Evolutionary conservation across 2,329 filamentous ascomycete genomes (phyloP), one percentile per base, ranked within the genome.

Genomic region (Scorias spongiosa): DNA sequence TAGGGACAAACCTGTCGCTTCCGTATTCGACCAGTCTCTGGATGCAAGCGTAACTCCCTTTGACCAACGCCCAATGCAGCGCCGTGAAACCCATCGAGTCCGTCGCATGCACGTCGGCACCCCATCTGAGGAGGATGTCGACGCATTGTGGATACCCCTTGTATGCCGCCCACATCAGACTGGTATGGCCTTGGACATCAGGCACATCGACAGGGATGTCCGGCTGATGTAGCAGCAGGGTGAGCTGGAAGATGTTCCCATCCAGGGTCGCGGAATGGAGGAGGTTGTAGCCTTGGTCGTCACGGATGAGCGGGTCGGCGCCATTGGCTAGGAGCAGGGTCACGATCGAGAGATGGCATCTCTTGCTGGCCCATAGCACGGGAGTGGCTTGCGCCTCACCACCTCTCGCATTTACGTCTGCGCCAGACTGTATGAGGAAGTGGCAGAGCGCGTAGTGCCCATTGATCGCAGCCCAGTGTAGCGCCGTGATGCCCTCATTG

Each of bases 391-490:
- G 75, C 9, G 88, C 94, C 59, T 96, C 89, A 63, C 91, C 91
- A 63, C 93, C 91, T 64, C 93, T 94, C 49, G 80, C 81, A 66
- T 98, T 96, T 57, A 96, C 82, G 59, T 93, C 83, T 58, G 88
- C 91, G 57, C 87, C 87, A 41, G 70, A 70, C 51, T 82, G 84
- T 60, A 98, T 76, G 39, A 98, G 78, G 65, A 93, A 95, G 63
- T 91, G 89, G 75, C 89, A 95, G 71, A 96, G 87, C 52, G 85
- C 84, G 67, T 89, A 93, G 62, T 95, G 91, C 60, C 96, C 96
- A 68, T 98, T 98, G 63, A 98, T 96, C 32, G 93, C 86, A 40
- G 91, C 91, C 91, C 91, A 98, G 71, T 96, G 91, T 63, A 98
- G 67, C 49, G 91, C 87, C 36, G 89, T 96, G 60, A 98, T 95